These are phyloP conservation scores for Scopulariopsis brevicaulis DNA, from an alignment of 2,329 filamentous ascomycete genomes.

Conservation along the genomic window DNA sequence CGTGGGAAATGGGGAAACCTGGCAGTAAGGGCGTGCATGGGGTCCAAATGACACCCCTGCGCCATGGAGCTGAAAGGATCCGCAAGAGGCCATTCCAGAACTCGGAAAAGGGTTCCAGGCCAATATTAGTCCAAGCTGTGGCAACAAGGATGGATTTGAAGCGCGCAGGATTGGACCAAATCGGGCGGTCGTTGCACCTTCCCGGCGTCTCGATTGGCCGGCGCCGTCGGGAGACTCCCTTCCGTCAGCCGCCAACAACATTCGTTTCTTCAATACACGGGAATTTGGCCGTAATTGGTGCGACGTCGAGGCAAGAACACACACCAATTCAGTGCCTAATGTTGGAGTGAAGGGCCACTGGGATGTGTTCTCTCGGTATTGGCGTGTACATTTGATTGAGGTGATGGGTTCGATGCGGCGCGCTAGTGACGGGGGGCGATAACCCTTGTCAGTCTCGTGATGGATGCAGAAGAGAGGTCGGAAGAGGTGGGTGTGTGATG, in stretches of 20 bases:
- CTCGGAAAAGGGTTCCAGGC: too few species aligned
- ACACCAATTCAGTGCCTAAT: neutral
- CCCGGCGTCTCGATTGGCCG: too few species aligned
- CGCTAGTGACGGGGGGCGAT: neutral
- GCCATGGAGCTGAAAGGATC: neutral
- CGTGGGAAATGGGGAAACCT: neutral
- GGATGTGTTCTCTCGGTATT: neutral
- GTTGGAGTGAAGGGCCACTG: neutral
- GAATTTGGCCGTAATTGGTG: neutral
- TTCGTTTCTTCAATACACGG: neutral
- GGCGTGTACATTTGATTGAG: neutral
- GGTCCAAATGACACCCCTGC: neutral
- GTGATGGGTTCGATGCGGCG: neutral
- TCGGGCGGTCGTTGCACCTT: too few species aligned
- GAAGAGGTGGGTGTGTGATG: neutral
- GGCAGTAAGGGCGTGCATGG: neutral
- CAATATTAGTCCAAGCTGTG: too few species aligned
- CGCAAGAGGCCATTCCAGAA: neutral
- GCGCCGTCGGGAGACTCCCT: neutral
- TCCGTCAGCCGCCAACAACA: neutral
- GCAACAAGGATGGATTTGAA: too few species aligned
- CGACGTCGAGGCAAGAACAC: neutral
- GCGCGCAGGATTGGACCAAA: too few species aligned
- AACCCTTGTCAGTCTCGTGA: neutral
- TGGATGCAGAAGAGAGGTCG: neutral